Percentiles rank a stretch among this genome's conserved stretches.
These are phyloP conservation scores for Talaromyces amestolkiae DNA, from an alignment of 2,329 filamentous ascomycete species.

Conservation along the genomic window DNA sequence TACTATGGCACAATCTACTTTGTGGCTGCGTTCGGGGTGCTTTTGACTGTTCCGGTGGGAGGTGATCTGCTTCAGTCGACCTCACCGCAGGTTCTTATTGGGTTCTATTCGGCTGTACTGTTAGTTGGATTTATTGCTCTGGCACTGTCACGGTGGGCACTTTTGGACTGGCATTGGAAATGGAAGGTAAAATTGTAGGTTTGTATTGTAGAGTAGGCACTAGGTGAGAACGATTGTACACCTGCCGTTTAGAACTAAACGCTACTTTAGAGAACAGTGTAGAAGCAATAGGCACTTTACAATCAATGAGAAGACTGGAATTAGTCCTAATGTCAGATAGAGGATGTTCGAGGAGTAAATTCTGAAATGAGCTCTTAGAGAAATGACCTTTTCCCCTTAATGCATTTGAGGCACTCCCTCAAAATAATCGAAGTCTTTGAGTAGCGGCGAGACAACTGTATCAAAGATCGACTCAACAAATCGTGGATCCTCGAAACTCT, in stretches of 20 bases:
- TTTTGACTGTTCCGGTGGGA: slow-evolving; percentile 48
- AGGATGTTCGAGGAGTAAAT: background rate
- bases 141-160: slow-evolving; percentile 35
- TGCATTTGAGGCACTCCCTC: background rate
- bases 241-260: no score
- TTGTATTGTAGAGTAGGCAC: background rate
- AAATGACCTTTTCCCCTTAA: background rate
- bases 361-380: background rate
- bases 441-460: background rate
- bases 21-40: slow-evolving; percentile 46
- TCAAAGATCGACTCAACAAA: background rate
- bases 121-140: slow-evolving; percentile 34
- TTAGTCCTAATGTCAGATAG: background rate
- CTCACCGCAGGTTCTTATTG: slow-evolving; percentile 46
- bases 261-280: no score
- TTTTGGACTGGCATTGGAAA: slow-evolving; percentile 38
- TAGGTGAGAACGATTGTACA: background rate
- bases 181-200: slow-evolving; percentile 37
- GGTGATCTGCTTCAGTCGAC: slow-evolving; percentile 48
- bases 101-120: slow-evolving; percentile 47
- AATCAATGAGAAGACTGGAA: background rate
- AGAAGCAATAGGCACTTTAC: no score
- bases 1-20: slow-evolving; percentile 51
- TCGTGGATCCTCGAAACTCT: background rate
- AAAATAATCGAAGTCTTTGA: background rate